Evolutionary conservation across 208 protist genomes (phyloP), one percentile per base, ranked within the genome.

Genomic region (Leishmania tarentolae): DNA sequence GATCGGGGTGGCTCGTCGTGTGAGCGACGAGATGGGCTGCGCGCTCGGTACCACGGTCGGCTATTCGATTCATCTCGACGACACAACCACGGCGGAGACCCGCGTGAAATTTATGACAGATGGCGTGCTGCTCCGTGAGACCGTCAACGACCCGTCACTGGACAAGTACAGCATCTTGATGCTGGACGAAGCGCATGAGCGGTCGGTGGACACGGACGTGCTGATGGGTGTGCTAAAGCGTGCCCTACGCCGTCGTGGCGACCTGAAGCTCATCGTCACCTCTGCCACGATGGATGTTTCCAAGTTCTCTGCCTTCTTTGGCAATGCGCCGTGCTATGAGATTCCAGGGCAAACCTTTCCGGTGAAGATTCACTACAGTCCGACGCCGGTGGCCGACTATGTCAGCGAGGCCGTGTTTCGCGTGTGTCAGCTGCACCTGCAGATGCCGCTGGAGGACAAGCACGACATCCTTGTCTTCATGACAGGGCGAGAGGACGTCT

Each of bases 101-200:
- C 72, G 81, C n/a, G 91, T 99, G 13, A 97, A 98, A 79, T 99
- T 98, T 85, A 97, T 99, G 93, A 99, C 98, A 11, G 98, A 99
- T 80, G 98, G 98, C 69, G 97, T 99, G 80, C 90, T 99, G 28
- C 87, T 99, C 31, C 93, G 98, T 70, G 98, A 99, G 84, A 85
- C 98, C 4, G 90, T 99, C 65, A 82, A 91, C 15, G 97, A 99
- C 84, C 86, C 93, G 2, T 73, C 89, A 24, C 86, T 99, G 17
- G 57, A 81, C 35, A 79, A 69, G 61, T 99, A 99, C 89, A 97
- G 89, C 79, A 94, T 99, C n/a, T 96, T 99, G 66, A 99, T 99
- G 52, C 91, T 99, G 8, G 99, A 99, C 92, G 99, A 99, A 90
- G 99, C 99, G 28, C 99, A 99, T 92, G 99, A 99, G 85, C 88